Conservation (phyloP, 805 yeast genomes). For the Candida berthetii region DNA sequence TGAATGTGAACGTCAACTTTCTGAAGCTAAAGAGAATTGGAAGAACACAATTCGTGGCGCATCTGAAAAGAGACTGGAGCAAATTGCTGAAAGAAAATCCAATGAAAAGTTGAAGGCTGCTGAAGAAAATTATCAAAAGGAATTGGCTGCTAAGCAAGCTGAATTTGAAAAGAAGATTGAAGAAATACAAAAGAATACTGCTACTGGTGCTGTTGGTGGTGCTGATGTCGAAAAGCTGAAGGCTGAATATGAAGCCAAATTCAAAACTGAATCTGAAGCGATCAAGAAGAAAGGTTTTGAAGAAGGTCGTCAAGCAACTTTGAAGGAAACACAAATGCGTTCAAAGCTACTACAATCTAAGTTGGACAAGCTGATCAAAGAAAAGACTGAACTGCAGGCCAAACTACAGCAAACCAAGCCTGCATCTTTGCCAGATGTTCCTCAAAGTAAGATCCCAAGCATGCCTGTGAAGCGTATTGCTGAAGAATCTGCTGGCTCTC, state of each 20-base stretch:
- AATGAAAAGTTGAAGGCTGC: slow-evolving; percentile 21
- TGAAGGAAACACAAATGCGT: slow-evolving; percentile 29
- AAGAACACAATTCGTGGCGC: slow-evolving; percentile 31
- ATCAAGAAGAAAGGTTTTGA: slow-evolving; percentile 11
- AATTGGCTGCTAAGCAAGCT: slow-evolving; percentile 11
- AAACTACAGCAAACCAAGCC: not conserved
- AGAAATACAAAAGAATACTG: slow-evolving; percentile 6
- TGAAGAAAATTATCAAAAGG: slow-evolving; percentile 18
- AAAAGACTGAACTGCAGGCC: slow-evolving; percentile 28
- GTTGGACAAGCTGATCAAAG: slow-evolving; percentile 27
- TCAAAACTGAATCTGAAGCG: slow-evolving; percentile 22
- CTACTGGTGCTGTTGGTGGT: slow-evolving; percentile 5
- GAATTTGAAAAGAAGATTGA: slow-evolving; percentile 23
- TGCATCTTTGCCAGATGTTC: slow-evolving; percentile 12
- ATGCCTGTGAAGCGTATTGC: slow-evolving; percentile 17
- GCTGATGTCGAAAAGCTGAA: slow-evolving; percentile 19
- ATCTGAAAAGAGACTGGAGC: slow-evolving; percentile 26
- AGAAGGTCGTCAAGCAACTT: slow-evolving; percentile 18
- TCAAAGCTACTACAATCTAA: slow-evolving; percentile 35
- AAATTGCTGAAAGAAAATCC: slow-evolving; percentile 18
- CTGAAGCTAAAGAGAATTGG: slow-evolving; percentile 16
- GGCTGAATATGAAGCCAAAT: slow-evolving; percentile 21
- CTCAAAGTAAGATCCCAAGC: not conserved
- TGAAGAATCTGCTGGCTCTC: slow-evolving; percentile 21
- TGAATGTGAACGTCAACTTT: slow-evolving; percentile 15